Evolutionary conservation across 1,139 yeast species (phyloP).

Genomic region (Schwanniomyces etchellsii): DNA sequence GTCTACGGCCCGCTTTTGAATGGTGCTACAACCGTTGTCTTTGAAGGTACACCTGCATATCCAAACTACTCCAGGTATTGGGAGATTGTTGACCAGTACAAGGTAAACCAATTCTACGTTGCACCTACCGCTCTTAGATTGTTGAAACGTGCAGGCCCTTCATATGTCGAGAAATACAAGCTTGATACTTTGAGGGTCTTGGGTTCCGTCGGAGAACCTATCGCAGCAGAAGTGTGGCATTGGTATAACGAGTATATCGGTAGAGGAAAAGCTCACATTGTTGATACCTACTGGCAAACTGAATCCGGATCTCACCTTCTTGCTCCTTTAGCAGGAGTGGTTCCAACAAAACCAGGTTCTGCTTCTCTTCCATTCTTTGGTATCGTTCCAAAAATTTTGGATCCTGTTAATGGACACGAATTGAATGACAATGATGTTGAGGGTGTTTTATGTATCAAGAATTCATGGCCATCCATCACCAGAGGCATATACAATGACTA

Average conservation of each 20-base stretch:
- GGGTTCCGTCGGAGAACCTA: constrained; percentile 91
- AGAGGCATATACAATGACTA: constrained; percentile 73
- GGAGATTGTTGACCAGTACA: constrained; percentile 75
- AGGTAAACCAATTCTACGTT: constrained; percentile 78
- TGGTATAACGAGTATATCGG: constrained; percentile 85
- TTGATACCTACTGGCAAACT: constrained; percentile 83
- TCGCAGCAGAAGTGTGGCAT: constrained; percentile 90
- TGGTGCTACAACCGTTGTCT: constrained; percentile 79
- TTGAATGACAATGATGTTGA: constrained; percentile 58
- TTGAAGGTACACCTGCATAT: constrained; percentile 84
- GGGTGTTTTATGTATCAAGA: constrained; percentile 68
- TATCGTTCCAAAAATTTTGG: constrained; percentile 60
- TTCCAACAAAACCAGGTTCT: constrained; percentile 76
- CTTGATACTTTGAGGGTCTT: constrained; percentile 63
- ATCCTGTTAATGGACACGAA: constrained; percentile 68
- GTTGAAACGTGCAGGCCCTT: constrained; percentile 76
- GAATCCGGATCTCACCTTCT: constrained; percentile 75
- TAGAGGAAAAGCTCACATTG: constrained; percentile 64
- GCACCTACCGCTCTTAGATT: constrained; percentile 88
- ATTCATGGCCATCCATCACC: constrained; percentile 77
- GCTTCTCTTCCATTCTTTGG: constrained; percentile 79
- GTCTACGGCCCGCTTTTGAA: constrained; percentile 75
- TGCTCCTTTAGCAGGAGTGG: constrained; percentile 66
- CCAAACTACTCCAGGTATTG: constrained; percentile 77
- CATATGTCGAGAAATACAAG: constrained; percentile 58